Evolutionary conservation across 1,139 yeast species (phyloP).

Genomic region (Geotrichum fermentans): DNA sequence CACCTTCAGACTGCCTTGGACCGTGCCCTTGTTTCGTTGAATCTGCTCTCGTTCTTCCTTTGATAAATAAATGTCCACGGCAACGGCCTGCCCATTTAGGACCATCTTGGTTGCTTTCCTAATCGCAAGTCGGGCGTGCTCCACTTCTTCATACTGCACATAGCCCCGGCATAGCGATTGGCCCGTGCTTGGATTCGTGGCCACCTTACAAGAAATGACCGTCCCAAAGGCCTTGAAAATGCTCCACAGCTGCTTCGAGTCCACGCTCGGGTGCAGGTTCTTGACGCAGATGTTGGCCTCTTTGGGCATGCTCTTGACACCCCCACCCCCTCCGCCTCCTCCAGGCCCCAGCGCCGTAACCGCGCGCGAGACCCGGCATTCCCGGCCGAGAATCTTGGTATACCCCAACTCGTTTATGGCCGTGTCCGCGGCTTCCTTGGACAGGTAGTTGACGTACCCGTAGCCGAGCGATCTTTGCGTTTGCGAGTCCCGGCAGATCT

Average conservation of each 20-base stretch:
- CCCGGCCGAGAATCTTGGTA: conserved; percentile 40
- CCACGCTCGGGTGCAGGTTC: conserved; percentile 74
- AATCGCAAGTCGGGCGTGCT: conserved; percentile 81
- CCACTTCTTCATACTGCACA: conserved; percentile 76
- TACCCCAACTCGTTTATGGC: conserved; percentile 48
- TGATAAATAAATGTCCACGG: conserved; percentile 76
- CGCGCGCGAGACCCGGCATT: conserved; percentile 51
- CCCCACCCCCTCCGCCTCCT: not conserved
- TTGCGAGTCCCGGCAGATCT: conserved; percentile 41
- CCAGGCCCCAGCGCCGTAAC: conserved; percentile 35
- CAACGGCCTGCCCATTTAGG: conserved; percentile 79
- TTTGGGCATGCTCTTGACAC: conserved; percentile 9
- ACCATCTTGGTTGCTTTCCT: conserved; percentile 86
- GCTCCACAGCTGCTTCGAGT: conserved; percentile 82
- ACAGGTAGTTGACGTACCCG: conserved; percentile 47
- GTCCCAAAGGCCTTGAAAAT: conserved; percentile 82
- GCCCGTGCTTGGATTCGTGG: conserved; percentile 65
- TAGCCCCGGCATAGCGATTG: conserved; percentile 81
- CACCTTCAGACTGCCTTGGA: conserved; percentile 62
- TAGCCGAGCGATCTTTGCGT: conserved; percentile 46
- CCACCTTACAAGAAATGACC: conserved; percentile 81
- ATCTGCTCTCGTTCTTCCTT: conserved; percentile 62
- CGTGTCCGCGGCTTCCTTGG: conserved; percentile 37
- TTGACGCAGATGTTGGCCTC: conserved; percentile 35
- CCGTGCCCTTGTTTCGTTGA: conserved; percentile 47